A percentile compares a stretch with the other conserved stretches of the same genome.
These are phyloP conservation scores for Besnoitia besnoiti DNA, from an alignment of 169 alveolate genomes.

Conservation along the genomic window DNA sequence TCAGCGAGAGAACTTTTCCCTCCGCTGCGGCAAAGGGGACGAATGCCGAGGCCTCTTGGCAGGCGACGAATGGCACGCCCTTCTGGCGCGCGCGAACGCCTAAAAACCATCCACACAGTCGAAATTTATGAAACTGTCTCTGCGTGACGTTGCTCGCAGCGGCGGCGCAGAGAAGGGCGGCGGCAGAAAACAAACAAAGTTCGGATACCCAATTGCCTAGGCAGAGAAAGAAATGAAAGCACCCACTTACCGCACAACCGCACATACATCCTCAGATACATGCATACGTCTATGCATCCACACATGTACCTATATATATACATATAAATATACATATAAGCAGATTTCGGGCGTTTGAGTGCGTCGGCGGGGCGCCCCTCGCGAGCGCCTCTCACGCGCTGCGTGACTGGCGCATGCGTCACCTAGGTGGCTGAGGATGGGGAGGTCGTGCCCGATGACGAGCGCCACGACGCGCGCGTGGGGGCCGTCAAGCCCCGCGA, in stretches of 20 bases:
- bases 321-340: not conserved
- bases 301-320: not conserved
- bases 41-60: conserved; percentile 36
- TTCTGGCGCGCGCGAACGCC: conserved; percentile 66
- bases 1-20: not conserved
- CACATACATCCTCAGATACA: not conserved
- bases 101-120: no score
- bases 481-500: conserved; percentile 44
- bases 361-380: no score
- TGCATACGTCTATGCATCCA: not conserved
- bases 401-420: no score
- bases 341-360: not conserved
- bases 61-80: conserved; percentile 46
- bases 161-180: no score
- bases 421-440: conserved; percentile 45
- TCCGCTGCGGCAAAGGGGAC: conserved; percentile 11
- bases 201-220: no score
- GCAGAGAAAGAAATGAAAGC: not conserved
- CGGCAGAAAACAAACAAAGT: not conserved
- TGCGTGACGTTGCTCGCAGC: no score
- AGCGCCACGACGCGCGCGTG: conserved; percentile 5
- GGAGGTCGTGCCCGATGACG: conserved; percentile 55
- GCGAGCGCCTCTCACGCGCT: no score
- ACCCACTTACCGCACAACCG: not conserved
- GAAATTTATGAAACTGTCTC: no score